Evolutionary conservation across 495 filamentous ascomycete species (phyloP).

Genomic region (Pseudevernia furfuracea): DNA sequence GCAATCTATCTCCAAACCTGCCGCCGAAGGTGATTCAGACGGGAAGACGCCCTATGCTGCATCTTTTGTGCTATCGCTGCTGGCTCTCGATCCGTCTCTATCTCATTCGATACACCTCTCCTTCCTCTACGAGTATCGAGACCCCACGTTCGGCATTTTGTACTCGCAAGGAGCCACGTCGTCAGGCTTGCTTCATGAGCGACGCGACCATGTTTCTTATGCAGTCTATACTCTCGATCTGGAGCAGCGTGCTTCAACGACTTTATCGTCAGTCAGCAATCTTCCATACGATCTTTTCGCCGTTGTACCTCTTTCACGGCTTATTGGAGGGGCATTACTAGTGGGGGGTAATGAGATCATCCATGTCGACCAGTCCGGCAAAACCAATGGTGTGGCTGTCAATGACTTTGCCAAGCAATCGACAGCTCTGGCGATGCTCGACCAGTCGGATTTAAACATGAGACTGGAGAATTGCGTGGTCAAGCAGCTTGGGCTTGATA

Average conservation of each 20-base stretch:
- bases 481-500: conserved; percentile 63
- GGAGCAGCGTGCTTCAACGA: conserved; percentile 87
- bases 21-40: conserved; percentile 48
- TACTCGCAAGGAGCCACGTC: conserved; percentile 68
- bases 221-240: conserved; percentile 92
- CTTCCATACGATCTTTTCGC: conserved; percentile 86
- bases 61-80: conserved; percentile 85
- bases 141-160: conserved; percentile 92
- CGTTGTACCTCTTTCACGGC: conserved; percentile 74
- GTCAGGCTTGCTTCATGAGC: conserved; percentile 60
- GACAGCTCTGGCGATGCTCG: conserved; percentile 72
- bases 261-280: conserved; percentile 72
- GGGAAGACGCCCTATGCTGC: conserved; percentile 72
- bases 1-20: conserved; percentile 24
- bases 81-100: conserved; percentile 77
- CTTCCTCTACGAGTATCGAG: conserved; percentile 94
- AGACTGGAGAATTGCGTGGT: conserved; percentile 76
- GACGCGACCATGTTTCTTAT: conserved; percentile 80
- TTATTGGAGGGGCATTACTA: conserved; percentile 80
- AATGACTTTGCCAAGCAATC: conserved; percentile 75
- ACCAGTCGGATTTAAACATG: conserved; percentile 75
- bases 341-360: conserved; percentile 85
- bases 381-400: conserved; percentile 87
- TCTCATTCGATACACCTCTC: conserved; percentile 82
- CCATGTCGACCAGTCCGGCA: conserved; percentile 93